A percentile compares a stretch with the other conserved stretches of the same genome.
phyloP scores from a whole-genome alignment of 768 basidiomycete genomes.

The Mycena vitilis region DNA sequence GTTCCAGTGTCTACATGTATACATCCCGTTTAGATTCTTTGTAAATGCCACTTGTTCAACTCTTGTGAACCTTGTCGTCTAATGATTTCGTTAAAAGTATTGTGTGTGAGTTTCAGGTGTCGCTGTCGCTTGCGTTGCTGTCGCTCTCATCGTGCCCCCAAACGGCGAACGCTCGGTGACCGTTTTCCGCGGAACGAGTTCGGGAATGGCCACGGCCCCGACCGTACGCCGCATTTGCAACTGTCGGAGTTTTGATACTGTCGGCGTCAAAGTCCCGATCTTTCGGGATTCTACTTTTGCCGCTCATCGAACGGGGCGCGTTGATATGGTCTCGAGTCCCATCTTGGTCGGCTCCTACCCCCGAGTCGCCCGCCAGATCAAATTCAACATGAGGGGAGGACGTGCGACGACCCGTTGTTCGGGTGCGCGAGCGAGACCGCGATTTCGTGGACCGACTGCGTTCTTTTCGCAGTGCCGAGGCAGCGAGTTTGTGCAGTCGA shows the following conservation, averaged over 20 bases:
- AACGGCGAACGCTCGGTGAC: conserved; percentile 79
- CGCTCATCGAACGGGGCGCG: conserved; percentile 49
- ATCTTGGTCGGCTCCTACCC: conserved; percentile 44
- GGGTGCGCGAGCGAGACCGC: conserved; percentile 62
- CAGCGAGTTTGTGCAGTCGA: conserved; percentile 43
- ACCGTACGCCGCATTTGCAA: conserved; percentile 47
- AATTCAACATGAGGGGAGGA: conserved; percentile 66
- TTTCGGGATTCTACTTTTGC: conserved; percentile 68
- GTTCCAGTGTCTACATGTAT: no score
- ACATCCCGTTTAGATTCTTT: background rate
- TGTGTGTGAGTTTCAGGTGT: conserved; percentile 38
- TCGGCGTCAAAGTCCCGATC: conserved; percentile 70
- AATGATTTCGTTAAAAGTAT: background rate
- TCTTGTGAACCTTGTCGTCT: background rate
- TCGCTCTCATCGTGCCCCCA: conserved; percentile 93
- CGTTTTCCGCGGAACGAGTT: conserved; percentile 53
- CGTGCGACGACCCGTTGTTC: conserved; percentile 71
- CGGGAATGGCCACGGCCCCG: conserved; percentile 49
- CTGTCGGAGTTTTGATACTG: conserved; percentile 70
- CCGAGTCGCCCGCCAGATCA: conserved; percentile 45
- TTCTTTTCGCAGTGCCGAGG: conserved; percentile 46
- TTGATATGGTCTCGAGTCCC: conserved; percentile 68
- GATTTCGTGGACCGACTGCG: conserved; percentile 53
- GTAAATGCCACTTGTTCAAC: conserved; percentile 2
- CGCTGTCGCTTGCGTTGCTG: conserved; percentile 83